Percentiles rank a stretch among this genome's conserved stretches.
These are phyloP conservation scores for Schizopora paradoxa DNA, from an alignment of 1,284 basidiomycete genomes.

Conservation along the genomic window DNA sequence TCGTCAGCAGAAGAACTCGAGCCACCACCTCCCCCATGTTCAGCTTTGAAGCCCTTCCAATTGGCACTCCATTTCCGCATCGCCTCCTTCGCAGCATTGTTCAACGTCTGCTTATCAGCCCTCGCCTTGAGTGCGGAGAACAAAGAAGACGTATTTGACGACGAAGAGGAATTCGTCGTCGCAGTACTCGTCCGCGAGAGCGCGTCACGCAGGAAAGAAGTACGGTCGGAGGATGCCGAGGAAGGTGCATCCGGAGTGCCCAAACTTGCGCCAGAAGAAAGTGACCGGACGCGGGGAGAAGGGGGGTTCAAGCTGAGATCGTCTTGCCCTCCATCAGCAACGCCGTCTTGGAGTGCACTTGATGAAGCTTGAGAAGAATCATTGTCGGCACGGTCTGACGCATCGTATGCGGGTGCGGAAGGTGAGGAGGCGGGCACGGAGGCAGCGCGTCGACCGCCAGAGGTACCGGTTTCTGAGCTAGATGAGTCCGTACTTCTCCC, in stretches of 20 bases:
- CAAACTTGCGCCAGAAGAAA: conserved; percentile 13
- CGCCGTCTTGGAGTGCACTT: no score
- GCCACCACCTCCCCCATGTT: conserved; percentile 25
- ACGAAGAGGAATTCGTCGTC: background rate
- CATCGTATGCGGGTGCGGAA: background rate
- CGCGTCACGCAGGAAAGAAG: background rate
- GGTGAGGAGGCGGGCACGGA: conserved; percentile 13
- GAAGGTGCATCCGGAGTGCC: background rate
- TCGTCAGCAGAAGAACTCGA: conserved; percentile 35
- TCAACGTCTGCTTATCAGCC: conserved; percentile 77
- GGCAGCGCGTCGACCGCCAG: conserved; percentile 8
- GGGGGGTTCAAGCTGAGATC: background rate
- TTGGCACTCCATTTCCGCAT: conserved; percentile 86
- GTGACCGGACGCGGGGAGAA: conserved; percentile 11
- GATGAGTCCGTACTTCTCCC: background rate
- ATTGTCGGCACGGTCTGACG: background rate
- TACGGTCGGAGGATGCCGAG: background rate
- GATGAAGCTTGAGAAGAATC: conserved; percentile 3
- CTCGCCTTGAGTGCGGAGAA: conserved; percentile 73
- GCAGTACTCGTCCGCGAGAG: background rate
- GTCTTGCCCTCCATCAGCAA: background rate
- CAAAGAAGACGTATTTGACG: conserved; percentile 36
- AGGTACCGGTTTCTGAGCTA: background rate
- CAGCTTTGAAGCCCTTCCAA: conserved; percentile 62
- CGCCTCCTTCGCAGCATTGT: conserved; percentile 75